These are phyloP conservation scores for Kodamaea nitidulidarum DNA, from an alignment of 805 yeast species.

Conservation along the genomic window DNA sequence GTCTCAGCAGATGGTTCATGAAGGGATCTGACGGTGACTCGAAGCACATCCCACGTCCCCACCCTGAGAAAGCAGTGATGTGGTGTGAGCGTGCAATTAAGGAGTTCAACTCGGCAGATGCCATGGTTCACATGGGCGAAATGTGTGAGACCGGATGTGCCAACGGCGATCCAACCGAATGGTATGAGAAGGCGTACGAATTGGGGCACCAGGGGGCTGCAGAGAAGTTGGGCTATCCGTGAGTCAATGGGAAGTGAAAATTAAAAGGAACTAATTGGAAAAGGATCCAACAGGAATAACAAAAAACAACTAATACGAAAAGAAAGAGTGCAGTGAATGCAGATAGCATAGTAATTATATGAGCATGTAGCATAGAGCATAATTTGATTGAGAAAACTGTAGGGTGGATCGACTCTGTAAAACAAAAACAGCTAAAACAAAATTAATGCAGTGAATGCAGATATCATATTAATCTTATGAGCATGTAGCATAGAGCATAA, in stretches of 20 bases:
- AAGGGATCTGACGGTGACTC: slow-evolving; percentile 31
- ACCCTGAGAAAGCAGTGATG: slow-evolving; percentile 34
- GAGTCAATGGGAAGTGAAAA: slow-evolving; percentile 1
- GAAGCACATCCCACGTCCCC: slow-evolving; percentile 34
- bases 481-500: no score
- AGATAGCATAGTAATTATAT: no score
- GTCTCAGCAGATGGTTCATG: slow-evolving; percentile 40
- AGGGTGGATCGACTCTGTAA: no score
- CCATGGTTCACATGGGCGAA: slow-evolving; percentile 37
- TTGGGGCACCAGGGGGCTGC: slow-evolving; percentile 31
- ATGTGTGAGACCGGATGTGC: slow-evolving; percentile 35
- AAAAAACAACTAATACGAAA: no score
- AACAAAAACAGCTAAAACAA: no score
- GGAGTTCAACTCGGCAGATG: slow-evolving; percentile 37
- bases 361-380: no score
- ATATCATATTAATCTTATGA: no score
- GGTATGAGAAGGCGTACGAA: slow-evolving; percentile 33
- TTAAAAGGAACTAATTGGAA: neutral
- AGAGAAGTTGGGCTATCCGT: slow-evolving; percentile 14
- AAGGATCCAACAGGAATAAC: no score
- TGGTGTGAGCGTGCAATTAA: slow-evolving; percentile 43
- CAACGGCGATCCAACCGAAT: slow-evolving; percentile 23
- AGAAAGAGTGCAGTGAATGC: no score
- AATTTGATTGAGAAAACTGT: no score
- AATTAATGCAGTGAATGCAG: no score